Evolutionary conservation across 1,284 basidiomycete genomes (phyloP).

Genomic region (Ustilago shanxiensis): DNA sequence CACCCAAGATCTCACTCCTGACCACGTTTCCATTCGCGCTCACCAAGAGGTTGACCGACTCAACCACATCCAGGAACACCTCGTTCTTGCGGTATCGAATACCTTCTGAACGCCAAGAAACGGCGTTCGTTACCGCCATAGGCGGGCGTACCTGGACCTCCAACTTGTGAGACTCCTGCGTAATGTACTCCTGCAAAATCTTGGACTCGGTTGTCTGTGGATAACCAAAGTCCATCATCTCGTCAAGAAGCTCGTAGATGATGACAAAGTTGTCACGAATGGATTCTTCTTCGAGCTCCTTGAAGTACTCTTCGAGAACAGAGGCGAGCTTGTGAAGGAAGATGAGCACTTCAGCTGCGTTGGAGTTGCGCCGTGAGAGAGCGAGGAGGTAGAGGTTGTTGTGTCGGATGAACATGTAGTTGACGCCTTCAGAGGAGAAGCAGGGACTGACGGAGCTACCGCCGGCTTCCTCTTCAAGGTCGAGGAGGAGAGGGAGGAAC

Average conservation of each 20-base stretch:
- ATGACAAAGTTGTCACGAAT: constrained; percentile 98
- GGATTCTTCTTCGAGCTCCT: constrained; percentile 98
- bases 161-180: constrained; percentile 98
- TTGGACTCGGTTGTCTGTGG: constrained; percentile 99
- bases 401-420: constrained; percentile 98
- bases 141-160: constrained; percentile 96
- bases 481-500: constrained; percentile 93
- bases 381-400: constrained; percentile 97
- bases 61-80: constrained; percentile 98
- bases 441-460: constrained; percentile 82
- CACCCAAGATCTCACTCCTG: constrained; percentile 95
- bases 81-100: constrained; percentile 99
- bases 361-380: constrained; percentile 93
- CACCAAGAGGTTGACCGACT: constrained; percentile 95
- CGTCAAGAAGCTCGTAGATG: constrained; percentile 93
- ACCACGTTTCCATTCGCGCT: constrained; percentile 98
- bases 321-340: constrained; percentile 90
- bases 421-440: constrained; percentile 81
- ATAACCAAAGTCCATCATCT: constrained; percentile 99
- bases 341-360: constrained; percentile 95
- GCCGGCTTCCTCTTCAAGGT: constrained; percentile 96
- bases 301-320: constrained; percentile 95
- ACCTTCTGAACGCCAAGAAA: constrained; percentile 97
- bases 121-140: constrained; percentile 97
- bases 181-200: constrained; percentile 99